These are phyloP conservation scores for Symbiotaphrina buchneri DNA, from an alignment of 495 filamentous ascomycete genomes.

Conservation along the genomic window DNA sequence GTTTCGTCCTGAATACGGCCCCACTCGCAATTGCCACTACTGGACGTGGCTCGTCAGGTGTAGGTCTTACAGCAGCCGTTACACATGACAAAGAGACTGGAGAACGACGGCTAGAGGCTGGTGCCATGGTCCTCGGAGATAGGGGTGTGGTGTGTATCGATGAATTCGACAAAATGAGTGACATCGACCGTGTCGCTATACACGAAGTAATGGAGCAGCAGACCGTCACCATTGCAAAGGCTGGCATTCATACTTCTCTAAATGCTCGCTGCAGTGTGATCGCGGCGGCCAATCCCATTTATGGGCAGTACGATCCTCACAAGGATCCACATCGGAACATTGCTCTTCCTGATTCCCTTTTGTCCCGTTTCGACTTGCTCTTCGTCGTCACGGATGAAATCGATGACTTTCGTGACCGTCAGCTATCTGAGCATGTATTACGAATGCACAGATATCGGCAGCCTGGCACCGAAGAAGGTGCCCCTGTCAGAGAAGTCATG, in stretches of 20 bases:
- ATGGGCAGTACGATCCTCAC: slow-evolving; percentile 93
- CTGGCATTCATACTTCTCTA: slow-evolving; percentile 92
- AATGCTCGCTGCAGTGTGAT: slow-evolving; percentile 95
- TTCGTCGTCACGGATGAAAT: slow-evolving; percentile 98
- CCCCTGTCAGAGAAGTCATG: slow-evolving; percentile 74
- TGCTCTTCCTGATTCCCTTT: slow-evolving; percentile 83
- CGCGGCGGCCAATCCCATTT: slow-evolving; percentile 92
- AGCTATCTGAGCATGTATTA: slow-evolving; percentile 88
- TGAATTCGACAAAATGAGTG: slow-evolving; percentile 99
- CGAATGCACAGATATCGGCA: slow-evolving; percentile 95
- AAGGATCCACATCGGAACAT: slow-evolving; percentile 99
- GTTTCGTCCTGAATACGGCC: slow-evolving; percentile 94
- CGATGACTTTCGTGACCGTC: slow-evolving; percentile 73
- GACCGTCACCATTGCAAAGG: slow-evolving; percentile 97
- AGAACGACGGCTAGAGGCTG: slow-evolving; percentile 82
- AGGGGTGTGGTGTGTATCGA: slow-evolving; percentile 97
- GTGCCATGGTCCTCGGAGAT: slow-evolving; percentile 97
- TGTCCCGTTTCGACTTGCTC: slow-evolving; percentile 96
- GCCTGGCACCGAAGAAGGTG: slow-evolving; percentile 84
- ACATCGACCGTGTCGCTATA: slow-evolving; percentile 92
- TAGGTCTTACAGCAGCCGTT: slow-evolving; percentile 93
- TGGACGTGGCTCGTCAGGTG: slow-evolving; percentile 88
- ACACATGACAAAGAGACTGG: slow-evolving; percentile 95
- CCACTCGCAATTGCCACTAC: slow-evolving; percentile 95
- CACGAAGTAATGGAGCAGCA: slow-evolving; percentile 99